Conservation (phyloP, 352 stramenopile species). For the Peronospora tabacina region DNA sequence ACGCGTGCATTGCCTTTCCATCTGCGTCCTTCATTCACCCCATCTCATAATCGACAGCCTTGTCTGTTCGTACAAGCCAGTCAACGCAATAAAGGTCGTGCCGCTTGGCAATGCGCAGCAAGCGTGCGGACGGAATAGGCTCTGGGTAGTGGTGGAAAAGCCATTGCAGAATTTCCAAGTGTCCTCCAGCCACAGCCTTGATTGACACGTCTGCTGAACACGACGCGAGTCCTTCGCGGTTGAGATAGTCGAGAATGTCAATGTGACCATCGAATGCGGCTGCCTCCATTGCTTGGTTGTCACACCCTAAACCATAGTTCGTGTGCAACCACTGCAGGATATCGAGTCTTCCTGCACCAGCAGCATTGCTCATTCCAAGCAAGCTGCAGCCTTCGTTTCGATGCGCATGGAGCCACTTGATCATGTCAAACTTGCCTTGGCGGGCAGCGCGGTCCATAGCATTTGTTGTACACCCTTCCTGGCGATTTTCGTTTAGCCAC, state of each 20-base stretch:
- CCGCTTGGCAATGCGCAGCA: constrained; percentile 28
- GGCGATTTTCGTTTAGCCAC: constrained; percentile 7
- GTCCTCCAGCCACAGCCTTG: constrained; percentile 22
- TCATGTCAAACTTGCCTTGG: constrained; percentile 28
- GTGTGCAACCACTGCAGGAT: constrained; percentile 26
- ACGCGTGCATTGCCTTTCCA: too few relatives aligned
- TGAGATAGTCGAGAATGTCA: constrained; percentile 32
- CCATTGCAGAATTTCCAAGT: constrained; percentile 30
- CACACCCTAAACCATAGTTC: constrained; percentile 18
- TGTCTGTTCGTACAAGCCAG: constrained; percentile 24
- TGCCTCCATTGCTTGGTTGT: constrained; percentile 18
- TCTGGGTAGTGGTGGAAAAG: constrained; percentile 25
- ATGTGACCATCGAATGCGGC: constrained; percentile 25
- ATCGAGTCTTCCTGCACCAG: constrained; percentile 17
- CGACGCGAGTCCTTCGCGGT: constrained; percentile 10
- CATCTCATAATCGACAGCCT: constrained; percentile 21
- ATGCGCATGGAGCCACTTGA: constrained; percentile 26
- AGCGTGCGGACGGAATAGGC: constrained; percentile 18
- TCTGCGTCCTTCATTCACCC: constrained; percentile 6
- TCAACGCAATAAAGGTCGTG: constrained; percentile 29
- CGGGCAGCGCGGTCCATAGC: constrained; percentile 30
- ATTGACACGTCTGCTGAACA: constrained; percentile 19
- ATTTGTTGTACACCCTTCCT: constrained; percentile 17
- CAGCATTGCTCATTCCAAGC: constrained; percentile 25
- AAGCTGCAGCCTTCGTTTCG: constrained; percentile 22